A percentile compares a stretch with the other conserved stretches of the same genome.
These are phyloP conservation scores for Eucalyptus curtisii DNA, from an alignment of 345 rosid species.

Conservation along the genomic window DNA sequence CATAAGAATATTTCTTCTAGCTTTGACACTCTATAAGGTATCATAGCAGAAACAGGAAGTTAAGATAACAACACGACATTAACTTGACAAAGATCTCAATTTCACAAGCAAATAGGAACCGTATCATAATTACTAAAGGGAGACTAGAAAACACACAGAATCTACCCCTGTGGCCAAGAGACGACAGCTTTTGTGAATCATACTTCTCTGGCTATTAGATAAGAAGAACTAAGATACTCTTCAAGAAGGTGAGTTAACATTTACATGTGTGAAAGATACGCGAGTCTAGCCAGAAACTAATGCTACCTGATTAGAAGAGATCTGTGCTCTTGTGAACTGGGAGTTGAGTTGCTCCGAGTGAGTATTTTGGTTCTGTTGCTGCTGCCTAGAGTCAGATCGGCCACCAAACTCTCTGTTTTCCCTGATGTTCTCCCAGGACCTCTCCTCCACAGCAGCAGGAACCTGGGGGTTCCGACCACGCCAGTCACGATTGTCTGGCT, in stretches of 20 bases:
- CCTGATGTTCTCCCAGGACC: conserved; percentile 38
- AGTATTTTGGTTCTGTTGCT: background rate
- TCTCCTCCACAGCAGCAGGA: conserved; percentile 44
- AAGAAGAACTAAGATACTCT: background rate
- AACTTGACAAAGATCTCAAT: background rate
- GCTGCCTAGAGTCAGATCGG: background rate
- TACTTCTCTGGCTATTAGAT: background rate
- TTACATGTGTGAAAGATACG: background rate
- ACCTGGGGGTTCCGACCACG: conserved; percentile 34
- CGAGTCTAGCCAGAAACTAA: background rate
- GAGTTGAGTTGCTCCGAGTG: background rate
- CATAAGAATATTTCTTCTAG: background rate
- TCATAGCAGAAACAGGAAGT: background rate
- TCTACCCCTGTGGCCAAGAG: background rate
- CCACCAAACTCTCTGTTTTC: conserved; percentile 22
- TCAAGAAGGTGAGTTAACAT: background rate
- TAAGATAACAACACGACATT: background rate
- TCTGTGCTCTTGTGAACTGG: conserved; percentile 4
- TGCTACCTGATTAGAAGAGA: conserved; percentile 47
- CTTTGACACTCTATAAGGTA: background rate
- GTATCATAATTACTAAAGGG: background rate
- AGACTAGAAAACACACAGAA: background rate
- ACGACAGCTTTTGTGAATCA: background rate
- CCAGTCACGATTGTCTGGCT: conserved; percentile 82
- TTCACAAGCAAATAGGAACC: background rate